Percentiles rank a stretch among this genome's conserved stretches.
phyloP scores from a whole-genome alignment of 495 filamentous ascomycete genomes.

The Mytilinidion resinicola region DNA sequence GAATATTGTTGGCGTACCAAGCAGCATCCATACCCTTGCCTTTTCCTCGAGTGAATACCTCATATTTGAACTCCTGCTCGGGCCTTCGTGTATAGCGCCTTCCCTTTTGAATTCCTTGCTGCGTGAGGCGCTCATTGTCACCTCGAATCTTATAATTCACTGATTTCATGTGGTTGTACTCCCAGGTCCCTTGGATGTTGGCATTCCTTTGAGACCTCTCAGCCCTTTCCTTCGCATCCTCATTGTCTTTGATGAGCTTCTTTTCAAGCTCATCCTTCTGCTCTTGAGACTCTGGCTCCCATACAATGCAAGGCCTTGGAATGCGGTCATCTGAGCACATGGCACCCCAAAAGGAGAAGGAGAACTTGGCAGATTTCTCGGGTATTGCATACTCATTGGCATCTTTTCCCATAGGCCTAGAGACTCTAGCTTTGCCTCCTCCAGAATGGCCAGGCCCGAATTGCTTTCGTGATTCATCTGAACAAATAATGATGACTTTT shows the following conservation, averaged over 20 bases:
- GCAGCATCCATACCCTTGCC: neutral
- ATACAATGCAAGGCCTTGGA: neutral
- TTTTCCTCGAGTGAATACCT: neutral
- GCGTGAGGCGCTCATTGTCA: neutral
- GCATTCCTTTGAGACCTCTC: neutral
- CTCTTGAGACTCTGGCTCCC: neutral
- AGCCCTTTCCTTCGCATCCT: neutral
- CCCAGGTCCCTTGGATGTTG: neutral
- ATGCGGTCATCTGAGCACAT: neutral
- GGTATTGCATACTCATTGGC: neutral
- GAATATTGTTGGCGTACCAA: neutral
- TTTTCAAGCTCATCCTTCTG: neutral
- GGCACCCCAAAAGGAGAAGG: neutral
- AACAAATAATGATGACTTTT: constrained; percentile 1
- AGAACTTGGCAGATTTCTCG: neutral
- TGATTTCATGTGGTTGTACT: neutral
- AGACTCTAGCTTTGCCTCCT: neutral
- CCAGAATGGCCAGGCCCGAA: neutral
- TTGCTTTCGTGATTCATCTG: neutral
- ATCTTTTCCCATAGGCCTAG: neutral
- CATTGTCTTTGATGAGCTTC: neutral
- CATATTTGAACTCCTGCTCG: neutral
- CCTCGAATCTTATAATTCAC: neutral
- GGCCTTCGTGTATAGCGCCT: neutral
- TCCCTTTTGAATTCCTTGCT: neutral